A percentile compares a stretch with the other conserved stretches of the same genome.
phyloP scores from a whole-genome alignment of 495 filamentous ascomycete species.

The Annulohypoxylon bovei region DNA sequence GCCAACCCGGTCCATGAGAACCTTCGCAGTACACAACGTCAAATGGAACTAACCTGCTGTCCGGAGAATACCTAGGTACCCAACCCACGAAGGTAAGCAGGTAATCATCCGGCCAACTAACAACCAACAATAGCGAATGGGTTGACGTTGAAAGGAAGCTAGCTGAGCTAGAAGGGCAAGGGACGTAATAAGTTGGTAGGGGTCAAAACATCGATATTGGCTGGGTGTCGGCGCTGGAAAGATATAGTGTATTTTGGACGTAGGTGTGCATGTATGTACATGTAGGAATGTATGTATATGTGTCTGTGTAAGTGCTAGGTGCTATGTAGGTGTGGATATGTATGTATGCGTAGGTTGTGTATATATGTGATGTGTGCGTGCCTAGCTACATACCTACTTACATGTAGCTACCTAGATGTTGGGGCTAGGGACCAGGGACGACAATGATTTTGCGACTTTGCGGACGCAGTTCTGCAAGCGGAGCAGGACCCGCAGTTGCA shows the following conservation, averaged over 20 bases:
- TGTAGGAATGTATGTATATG: slow-evolving; percentile 10
- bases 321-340: background rate
- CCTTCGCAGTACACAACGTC: background rate
- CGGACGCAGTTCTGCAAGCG: slow-evolving; percentile 37
- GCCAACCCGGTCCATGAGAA: background rate
- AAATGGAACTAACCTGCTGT: slow-evolving; percentile 31
- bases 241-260: slow-evolving; percentile 7
- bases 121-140: slow-evolving; percentile 20
- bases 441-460: slow-evolving; percentile 25
- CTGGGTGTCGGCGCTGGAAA: slow-evolving; percentile 9
- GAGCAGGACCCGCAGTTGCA: slow-evolving; percentile 39
- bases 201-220: slow-evolving; percentile 8
- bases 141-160: slow-evolving; percentile 9
- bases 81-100: slow-evolving; percentile 8
- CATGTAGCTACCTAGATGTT: slow-evolving; percentile 26
- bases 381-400: slow-evolving; percentile 6
- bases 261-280: background rate
- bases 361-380: slow-evolving; percentile 10
- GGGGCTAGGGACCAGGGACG: slow-evolving; percentile 32
- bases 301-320: background rate
- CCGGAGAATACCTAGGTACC: slow-evolving; percentile 7
- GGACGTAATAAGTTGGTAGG: background rate
- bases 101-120: slow-evolving; percentile 18
- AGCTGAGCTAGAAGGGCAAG: slow-evolving; percentile 23
- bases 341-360: background rate